Conservation (phyloP, 208 protist genomes). For the Naegleria lovaniensis region DNA sequence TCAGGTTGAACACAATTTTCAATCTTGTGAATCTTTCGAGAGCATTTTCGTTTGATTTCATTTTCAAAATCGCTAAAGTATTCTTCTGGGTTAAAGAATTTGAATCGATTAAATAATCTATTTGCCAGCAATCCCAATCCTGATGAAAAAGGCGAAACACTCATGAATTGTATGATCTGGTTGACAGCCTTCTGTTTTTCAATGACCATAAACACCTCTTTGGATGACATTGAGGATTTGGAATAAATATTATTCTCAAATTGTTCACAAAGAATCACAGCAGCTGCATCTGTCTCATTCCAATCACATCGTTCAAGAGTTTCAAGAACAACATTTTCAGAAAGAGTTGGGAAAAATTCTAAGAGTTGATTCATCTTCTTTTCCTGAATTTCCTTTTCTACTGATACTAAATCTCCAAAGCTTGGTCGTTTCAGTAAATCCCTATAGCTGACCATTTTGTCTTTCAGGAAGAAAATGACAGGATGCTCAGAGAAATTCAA, state of each 20-base stretch:
- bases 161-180: not conserved
- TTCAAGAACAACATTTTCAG: not conserved
- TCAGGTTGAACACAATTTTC: not conserved
- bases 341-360: not conserved
- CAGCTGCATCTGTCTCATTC: not conserved
- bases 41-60: not conserved
- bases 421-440: not conserved
- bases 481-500: not conserved
- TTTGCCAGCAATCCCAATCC: not conserved
- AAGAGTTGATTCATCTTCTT: not conserved
- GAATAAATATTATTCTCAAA: not conserved
- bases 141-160: not conserved
- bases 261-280: not conserved
- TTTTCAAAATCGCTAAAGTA: not conserved
- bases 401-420: not conserved
- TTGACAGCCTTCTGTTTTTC: not conserved
- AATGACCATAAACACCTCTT: not conserved
- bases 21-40: not conserved
- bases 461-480: not conserved
- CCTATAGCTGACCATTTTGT: not conserved
- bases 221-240: not conserved
- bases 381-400: not conserved
- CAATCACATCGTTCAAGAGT: not conserved
- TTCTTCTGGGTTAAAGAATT: not conserved
- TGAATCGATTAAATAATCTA: not conserved